Evolutionary conservation across 768 basidiomycete genomes (phyloP).

Genomic region (Trametes coccinea): DNA sequence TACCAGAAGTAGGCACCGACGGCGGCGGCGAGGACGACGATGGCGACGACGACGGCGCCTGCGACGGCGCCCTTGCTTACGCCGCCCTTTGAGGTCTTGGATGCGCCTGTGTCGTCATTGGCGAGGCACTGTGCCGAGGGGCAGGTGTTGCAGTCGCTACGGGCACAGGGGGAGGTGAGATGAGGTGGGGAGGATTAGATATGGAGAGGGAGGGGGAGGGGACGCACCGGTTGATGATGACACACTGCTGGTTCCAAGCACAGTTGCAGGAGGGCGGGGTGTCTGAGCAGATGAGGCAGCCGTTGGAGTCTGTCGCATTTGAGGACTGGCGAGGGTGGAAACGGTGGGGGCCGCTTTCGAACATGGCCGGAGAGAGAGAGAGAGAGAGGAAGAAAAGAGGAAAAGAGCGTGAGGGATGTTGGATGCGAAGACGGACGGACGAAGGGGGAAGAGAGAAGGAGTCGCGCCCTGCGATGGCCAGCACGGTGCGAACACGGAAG

Average conservation of each 20-base stretch:
- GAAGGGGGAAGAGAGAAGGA: constrained; percentile 4
- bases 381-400: constrained; percentile 9
- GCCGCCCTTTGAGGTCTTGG: constrained; percentile 34
- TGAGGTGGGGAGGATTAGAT: background rate
- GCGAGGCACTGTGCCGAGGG: constrained; percentile 52
- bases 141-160: constrained; percentile 63
- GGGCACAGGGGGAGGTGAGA: constrained; percentile 9
- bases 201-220: constrained; percentile 2
- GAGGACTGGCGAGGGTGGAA: constrained; percentile 24
- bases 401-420: constrained; percentile 30
- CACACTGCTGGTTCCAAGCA: constrained; percentile 53
- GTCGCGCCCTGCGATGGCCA: constrained; percentile 33
- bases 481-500: constrained; percentile 29
- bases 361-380: constrained; percentile 11
- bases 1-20: constrained; percentile 61
- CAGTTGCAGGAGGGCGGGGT: constrained; percentile 59
- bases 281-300: constrained; percentile 51
- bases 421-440: constrained; percentile 1
- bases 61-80: constrained; percentile 72
- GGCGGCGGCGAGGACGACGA: constrained; percentile 58
- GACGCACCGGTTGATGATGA: constrained; percentile 56
- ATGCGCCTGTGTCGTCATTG: constrained; percentile 18
- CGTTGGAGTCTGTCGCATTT: constrained; percentile 17
- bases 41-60: constrained; percentile 66
- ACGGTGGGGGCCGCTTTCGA: constrained; percentile 17